Conservation (phyloP, 768 basidiomycete species). For the Auriscalpium orientale region DNA sequence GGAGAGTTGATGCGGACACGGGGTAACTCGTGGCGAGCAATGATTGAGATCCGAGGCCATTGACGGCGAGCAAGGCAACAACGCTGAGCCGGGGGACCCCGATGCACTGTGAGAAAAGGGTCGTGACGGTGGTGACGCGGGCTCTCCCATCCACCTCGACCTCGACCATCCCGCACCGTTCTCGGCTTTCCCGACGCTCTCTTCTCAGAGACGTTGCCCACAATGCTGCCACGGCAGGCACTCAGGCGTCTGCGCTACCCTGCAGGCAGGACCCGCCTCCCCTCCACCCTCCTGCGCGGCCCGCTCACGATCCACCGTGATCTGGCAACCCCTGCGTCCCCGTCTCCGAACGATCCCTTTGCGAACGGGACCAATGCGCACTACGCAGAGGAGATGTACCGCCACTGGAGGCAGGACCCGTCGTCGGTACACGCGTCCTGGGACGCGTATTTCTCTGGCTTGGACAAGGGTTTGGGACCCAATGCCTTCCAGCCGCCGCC, state of each 20-base stretch:
- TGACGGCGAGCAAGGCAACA: no score
- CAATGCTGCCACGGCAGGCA: conserved; percentile 32
- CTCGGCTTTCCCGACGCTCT: not conserved
- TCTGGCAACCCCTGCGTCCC: conserved; percentile 45
- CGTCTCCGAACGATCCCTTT: conserved; percentile 77
- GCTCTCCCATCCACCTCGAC: not conserved
- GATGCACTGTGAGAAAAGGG: not conserved
- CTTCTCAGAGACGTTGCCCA: not conserved
- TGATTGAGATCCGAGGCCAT: no score
- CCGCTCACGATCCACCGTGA: conserved; percentile 22
- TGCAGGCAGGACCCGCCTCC: conserved; percentile 18
- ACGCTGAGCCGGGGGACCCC: no score
- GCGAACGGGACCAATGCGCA: conserved; percentile 93
- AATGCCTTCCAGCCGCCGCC: conserved; percentile 88
- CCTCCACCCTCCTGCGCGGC: conserved; percentile 11
- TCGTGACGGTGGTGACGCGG: not conserved
- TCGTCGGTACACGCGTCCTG: conserved; percentile 90
- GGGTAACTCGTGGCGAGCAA: no score
- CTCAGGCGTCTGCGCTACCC: conserved; percentile 27
- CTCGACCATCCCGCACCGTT: not conserved
- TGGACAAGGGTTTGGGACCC: conserved; percentile 80
- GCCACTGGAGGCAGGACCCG: conserved; percentile 84
- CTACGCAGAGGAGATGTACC: conserved; percentile 97
- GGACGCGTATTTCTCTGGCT: conserved; percentile 88
- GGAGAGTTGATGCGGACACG: no score